phyloP scores from a whole-genome alignment of 1,139 yeast genomes.

The Wickerhamiella infanticola region DNA sequence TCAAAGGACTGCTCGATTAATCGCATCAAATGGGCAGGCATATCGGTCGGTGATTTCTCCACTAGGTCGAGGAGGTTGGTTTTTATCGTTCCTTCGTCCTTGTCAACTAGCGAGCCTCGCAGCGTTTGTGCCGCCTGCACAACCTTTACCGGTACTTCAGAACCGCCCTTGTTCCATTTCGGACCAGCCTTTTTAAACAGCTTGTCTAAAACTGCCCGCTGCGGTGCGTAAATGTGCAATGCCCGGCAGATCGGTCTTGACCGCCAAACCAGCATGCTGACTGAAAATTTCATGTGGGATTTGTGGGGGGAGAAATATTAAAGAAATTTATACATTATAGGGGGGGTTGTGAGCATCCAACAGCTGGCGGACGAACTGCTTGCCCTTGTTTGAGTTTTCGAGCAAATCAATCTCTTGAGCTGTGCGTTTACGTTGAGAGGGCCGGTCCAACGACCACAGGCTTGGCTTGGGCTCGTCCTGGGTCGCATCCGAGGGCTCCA shows the following conservation, averaged over 20 bases:
- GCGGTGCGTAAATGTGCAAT: background rate
- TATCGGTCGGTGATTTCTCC: background rate
- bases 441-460: background rate
- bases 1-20: constrained; percentile 7
- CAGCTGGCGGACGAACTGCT: constrained; percentile 2
- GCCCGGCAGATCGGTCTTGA: background rate
- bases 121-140: background rate
- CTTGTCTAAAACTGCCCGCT: background rate
- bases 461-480: background rate
- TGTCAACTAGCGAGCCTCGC: background rate
- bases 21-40: background rate
- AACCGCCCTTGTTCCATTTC: background rate
- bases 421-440: constrained; percentile 1
- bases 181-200: background rate
- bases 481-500: background rate
- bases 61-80: background rate
- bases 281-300: no score
- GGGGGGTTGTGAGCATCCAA: background rate
- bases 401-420: constrained; percentile 4
- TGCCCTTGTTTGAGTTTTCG: constrained; percentile 4
- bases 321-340: no score
- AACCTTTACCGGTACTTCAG: background rate
- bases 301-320: no score
- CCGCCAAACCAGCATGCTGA: background rate
- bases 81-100: background rate